Evolutionary conservation across 2,329 filamentous ascomycete species (phyloP).

Genomic region (Beauveria asiatica): DNA sequence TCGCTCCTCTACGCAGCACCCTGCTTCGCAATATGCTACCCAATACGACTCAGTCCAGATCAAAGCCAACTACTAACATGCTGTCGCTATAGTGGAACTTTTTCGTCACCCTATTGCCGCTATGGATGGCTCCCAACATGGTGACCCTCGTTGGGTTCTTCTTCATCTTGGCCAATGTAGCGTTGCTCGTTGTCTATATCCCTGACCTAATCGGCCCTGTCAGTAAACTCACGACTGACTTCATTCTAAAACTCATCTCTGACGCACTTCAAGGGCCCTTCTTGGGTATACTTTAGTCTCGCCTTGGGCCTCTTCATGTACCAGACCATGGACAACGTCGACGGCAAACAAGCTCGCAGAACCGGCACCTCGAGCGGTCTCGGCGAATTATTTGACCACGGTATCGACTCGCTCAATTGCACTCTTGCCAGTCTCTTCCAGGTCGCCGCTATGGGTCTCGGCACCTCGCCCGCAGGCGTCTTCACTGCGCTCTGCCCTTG

Average conservation of each 20-base stretch:
- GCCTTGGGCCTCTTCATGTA: conserved; percentile 97
- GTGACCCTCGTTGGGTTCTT: conserved; percentile 91
- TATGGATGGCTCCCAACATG: conserved; percentile 98
- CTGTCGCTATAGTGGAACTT: conserved; percentile 73
- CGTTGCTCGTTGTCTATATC: conserved; percentile 64
- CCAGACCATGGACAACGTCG: conserved; percentile 97
- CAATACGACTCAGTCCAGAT: neutral
- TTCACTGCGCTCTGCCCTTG: conserved; percentile 89
- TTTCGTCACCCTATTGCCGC: conserved; percentile 79
- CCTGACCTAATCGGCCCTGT: conserved; percentile 87
- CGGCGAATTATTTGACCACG: conserved; percentile 96
- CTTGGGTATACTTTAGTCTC: conserved; percentile 95
- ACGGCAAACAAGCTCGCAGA: conserved; percentile 92
- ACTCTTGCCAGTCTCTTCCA: conserved; percentile 86
- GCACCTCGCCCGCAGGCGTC: conserved; percentile 72
- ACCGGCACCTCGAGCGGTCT: conserved; percentile 92
- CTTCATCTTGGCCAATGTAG: conserved; percentile 84
- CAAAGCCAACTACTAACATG: conserved; percentile 12
- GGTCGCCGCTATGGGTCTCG: conserved; percentile 86
- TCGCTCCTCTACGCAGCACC: neutral
- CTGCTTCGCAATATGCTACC: neutral
- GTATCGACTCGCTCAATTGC: conserved; percentile 96
- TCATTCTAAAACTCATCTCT: neutral
- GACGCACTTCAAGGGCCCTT: conserved; percentile 52
- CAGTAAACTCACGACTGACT: conserved; percentile 27